Evolutionary conservation across 1,284 basidiomycete species (phyloP), one percentile per base, ranked within the genome.

Genomic region (Cutaneotrichosporon cyanovorans): DNA sequence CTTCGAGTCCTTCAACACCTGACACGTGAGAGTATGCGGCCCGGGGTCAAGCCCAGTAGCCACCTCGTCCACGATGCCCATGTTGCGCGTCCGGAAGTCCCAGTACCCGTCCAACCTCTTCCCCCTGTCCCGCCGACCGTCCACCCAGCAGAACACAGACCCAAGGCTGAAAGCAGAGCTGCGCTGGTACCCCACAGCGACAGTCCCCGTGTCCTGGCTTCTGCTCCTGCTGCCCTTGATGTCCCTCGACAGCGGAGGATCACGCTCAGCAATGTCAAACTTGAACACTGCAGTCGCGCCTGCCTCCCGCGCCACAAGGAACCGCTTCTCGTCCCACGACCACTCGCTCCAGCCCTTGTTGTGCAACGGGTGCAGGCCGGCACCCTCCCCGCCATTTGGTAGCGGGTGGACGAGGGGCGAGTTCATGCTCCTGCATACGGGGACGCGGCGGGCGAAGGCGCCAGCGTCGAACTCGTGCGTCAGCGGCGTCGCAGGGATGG

Each of bases 91-190:
- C 28, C 42, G 45, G 20, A 30, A 16, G 14, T 59, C 48, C 66
- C 66, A 69, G 45, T 62, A 66, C 9, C 60, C 66, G 25, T 66
- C 62, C 8, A 68, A 39, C 21, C 46, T 50, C 33, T 46, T 40
- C 18, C 52, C 46, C 19, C 49, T 41, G 12, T 60, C 52, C 31
- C 51, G 46, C 37, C 59, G 58, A 1, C 59, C 59, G 38, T 63
- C 67, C 30, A 63, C 58, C 68, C 67, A 70, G 45, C 70, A 72
- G 40, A 61, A 53, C 16, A 67, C 56, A n/a, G 50, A 62, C 1
- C 70, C 70, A 19, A 72, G 39, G 2, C 69, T 67, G 48, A 68
- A 72, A n/a, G 54, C 59, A 11, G 43, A 36, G n/a, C 37, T 39
- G 21, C 62, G 50, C 38, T 64, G 65, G 51, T 66, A 68, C 10